Evolutionary conservation across 768 basidiomycete species (phyloP).

Genomic region (Coprinellus aureogranulatus): DNA sequence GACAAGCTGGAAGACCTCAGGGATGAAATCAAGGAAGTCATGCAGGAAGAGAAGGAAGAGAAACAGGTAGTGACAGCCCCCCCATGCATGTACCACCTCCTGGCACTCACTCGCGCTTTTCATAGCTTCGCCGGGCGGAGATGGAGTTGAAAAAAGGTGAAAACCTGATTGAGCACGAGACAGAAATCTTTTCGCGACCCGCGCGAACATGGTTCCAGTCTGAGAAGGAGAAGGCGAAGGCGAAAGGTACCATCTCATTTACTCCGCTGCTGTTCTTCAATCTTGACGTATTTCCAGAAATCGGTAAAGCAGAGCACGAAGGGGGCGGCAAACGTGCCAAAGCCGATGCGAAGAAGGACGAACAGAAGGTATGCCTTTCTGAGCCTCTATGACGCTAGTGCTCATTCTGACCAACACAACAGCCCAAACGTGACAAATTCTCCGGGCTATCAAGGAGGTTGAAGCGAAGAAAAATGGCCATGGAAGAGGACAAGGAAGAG

Average conservation of each 20-base stretch:
- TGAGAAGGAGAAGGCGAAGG: constrained; percentile 73
- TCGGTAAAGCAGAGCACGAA: constrained; percentile 77
- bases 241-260: constrained; percentile 56
- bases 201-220: constrained; percentile 99
- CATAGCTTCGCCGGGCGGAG: constrained; percentile 83
- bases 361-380: constrained; percentile 38
- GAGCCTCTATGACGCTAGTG: constrained; percentile 4
- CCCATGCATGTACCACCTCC: neutral
- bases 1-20: constrained; percentile 69
- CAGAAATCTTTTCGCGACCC: constrained; percentile 89
- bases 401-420: constrained; percentile 5
- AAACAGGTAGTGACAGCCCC: constrained; percentile 61
- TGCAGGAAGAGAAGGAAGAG: constrained; percentile 93
- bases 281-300: constrained; percentile 41
- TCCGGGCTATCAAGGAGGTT: constrained; percentile 82
- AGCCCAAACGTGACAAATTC: constrained; percentile 77
- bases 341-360: constrained; percentile 32
- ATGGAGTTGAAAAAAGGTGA: constrained; percentile 95
- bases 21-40: constrained; percentile 71
- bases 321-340: constrained; percentile 39
- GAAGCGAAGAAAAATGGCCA: constrained; percentile 84
- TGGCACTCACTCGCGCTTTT: constrained; percentile 6
- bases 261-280: neutral
- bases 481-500: constrained; percentile 71
- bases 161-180: constrained; percentile 91